Conservation (phyloP, 257 asterid genomes). For the Nicotiana knightiana region DNA sequence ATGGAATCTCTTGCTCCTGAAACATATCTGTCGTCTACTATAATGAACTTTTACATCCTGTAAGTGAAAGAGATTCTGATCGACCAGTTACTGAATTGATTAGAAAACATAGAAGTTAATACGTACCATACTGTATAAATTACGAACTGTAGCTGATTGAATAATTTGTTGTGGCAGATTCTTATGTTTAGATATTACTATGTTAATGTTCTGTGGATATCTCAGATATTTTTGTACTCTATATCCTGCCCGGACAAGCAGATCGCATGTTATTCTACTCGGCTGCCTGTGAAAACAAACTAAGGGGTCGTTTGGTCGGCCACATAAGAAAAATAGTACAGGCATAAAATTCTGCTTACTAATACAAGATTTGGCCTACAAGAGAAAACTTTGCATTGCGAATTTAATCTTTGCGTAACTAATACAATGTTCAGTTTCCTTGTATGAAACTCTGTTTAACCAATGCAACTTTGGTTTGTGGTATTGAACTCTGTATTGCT, state of each 20-base stretch:
- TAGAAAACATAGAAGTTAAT: slow-evolving; percentile 36
- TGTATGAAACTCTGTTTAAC: no score
- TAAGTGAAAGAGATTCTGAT: slow-evolving; percentile 27
- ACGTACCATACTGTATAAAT: not conserved
- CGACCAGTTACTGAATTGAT: not conserved
- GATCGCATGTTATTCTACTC: not conserved
- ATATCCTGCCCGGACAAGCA: not conserved
- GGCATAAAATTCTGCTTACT: not conserved
- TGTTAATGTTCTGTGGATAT: no score
- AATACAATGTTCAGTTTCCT: no score
- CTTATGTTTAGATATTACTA: not conserved
- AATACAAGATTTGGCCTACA: no score
- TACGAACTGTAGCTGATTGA: slow-evolving; percentile 9
- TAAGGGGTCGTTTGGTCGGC: slow-evolving; percentile 10
- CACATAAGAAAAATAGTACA: not conserved
- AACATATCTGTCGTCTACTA: slow-evolving; percentile 66
- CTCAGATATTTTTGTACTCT: not conserved
- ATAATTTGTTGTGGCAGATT: not conserved
- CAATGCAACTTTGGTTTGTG: not conserved
- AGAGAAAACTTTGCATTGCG: no score
- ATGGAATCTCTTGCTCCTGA: slow-evolving; percentile 73
- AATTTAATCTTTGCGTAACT: no score
- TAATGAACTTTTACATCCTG: slow-evolving; percentile 79
- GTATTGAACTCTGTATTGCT: not conserved
- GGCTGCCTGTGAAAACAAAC: not conserved